Conservation (phyloP, 805 yeast genomes). For the Saturnispora besseyi region DNA sequence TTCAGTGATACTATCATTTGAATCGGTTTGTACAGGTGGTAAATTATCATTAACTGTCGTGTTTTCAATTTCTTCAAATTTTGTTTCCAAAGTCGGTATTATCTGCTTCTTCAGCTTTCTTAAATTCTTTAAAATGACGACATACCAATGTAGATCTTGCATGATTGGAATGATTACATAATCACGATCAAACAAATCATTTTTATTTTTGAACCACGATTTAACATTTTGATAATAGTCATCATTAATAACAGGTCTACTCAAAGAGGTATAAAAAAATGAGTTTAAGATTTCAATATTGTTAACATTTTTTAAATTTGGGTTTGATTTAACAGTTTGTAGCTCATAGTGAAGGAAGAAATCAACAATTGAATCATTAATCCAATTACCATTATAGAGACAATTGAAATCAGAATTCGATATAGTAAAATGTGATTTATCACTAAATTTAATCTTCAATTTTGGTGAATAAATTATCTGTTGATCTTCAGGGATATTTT, state of each 20-base stretch:
- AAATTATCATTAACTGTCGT: background rate
- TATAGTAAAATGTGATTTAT: conserved; percentile 47
- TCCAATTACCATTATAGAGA: conserved; percentile 72
- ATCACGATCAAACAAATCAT: conserved; percentile 43
- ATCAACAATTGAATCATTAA: conserved; percentile 82
- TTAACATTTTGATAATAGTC: conserved; percentile 54
- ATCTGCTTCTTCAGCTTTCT: conserved; percentile 21
- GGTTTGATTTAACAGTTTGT: conserved; percentile 27
- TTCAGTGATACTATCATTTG: background rate
- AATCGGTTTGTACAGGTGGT: background rate
- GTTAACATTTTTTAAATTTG: conserved; percentile 24
- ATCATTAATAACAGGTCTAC: conserved; percentile 20
- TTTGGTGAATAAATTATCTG: conserved; percentile 27
- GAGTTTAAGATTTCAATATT: conserved; percentile 60
- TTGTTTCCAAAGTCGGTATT: background rate
- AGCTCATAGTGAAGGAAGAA: conserved; percentile 60
- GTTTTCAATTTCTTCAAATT: background rate
- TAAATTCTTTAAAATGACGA: conserved; percentile 58
- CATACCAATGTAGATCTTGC: conserved; percentile 80
- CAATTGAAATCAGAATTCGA: conserved; percentile 69
- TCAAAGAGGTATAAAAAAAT: conserved; percentile 67
- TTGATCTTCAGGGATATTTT: conserved; percentile 22
- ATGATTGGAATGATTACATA: conserved; percentile 74
- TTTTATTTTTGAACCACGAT: conserved; percentile 70
- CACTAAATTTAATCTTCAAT: conserved; percentile 43